Evolutionary conservation across 164 flowering plant species (phyloP).

Genomic region (Berberis vulgaris): DNA sequence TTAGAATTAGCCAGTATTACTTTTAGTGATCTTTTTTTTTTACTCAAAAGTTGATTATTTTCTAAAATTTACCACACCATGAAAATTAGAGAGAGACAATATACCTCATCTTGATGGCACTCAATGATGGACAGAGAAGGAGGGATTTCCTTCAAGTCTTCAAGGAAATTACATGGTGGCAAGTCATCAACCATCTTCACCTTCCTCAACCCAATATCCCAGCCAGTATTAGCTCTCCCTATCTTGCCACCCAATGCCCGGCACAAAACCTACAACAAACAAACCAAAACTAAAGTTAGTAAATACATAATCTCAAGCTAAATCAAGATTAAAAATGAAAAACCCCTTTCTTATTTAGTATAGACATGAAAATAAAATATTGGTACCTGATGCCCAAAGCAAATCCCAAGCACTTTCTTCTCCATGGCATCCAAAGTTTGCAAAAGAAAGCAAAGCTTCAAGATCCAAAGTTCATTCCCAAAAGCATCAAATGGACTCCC

Average conservation of each 20-base stretch:
- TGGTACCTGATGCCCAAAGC: slow-evolving; percentile 80
- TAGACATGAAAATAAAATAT: background rate
- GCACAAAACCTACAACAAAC: slow-evolving; percentile 40
- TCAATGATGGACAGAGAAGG: slow-evolving; percentile 44
- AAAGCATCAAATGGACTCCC: slow-evolving; percentile 78
- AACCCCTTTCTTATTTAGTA: background rate
- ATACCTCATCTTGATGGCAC: slow-evolving; percentile 75
- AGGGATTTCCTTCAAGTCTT: slow-evolving; percentile 29
- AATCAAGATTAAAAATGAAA: too few relatives aligned
- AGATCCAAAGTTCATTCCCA: slow-evolving; percentile 63
- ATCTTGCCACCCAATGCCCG: slow-evolving; percentile 73
- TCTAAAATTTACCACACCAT: too few relatives aligned
- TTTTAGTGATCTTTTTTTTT: too few relatives aligned
- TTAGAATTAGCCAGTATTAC: too few relatives aligned
- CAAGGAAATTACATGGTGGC: slow-evolving; percentile 15
- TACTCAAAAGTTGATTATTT: too few relatives aligned
- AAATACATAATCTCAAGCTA: too few relatives aligned
- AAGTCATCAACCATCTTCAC: slow-evolving; percentile 37
- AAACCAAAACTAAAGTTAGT: background rate
- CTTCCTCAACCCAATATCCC: slow-evolving; percentile 74
- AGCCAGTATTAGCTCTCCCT: slow-evolving; percentile 46
- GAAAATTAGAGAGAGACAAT: background rate
- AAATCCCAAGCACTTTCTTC: slow-evolving; percentile 73
- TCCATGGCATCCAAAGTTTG: slow-evolving; percentile 48
- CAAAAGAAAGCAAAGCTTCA: slow-evolving; percentile 50